Conservation (phyloP, 2,329 filamentous ascomycete genomes). For the Juglanconis sp. region DNA sequence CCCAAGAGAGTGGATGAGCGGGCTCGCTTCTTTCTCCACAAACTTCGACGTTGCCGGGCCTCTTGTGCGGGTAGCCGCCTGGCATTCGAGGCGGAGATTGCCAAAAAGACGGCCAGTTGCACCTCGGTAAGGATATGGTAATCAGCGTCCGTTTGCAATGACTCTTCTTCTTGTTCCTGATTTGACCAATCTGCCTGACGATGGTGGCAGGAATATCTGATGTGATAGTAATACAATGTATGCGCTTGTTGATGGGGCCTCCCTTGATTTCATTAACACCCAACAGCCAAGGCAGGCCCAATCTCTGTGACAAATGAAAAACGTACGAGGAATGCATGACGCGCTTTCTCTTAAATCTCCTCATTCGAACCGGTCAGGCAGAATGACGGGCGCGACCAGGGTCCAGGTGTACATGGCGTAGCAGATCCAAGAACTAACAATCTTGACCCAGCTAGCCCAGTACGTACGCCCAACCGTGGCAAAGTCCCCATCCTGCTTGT, state of each 20-base stretch:
- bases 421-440: conserved; percentile 94
- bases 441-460: conserved; percentile 99
- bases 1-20: neutral
- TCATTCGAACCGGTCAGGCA: conserved; percentile 75
- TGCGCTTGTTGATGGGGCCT: neutral
- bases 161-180: neutral
- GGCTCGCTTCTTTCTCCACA: conserved; percentile 9
- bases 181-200: neutral
- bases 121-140: neutral
- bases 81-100: conserved; percentile 1
- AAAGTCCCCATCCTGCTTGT: conserved; percentile 68
- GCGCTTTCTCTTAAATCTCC: conserved; percentile 41
- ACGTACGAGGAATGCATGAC: conserved; percentile 34
- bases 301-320: conserved; percentile 18
- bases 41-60: neutral
- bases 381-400: conserved; percentile 76
- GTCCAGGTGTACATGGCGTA: conserved; percentile 95
- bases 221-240: conserved; percentile 8
- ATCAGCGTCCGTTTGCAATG: conserved; percentile 7
- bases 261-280: neutral
- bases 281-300: conserved; percentile 1
- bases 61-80: neutral
- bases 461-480: conserved; percentile 92
- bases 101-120: neutral
- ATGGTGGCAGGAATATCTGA: neutral